These are phyloP conservation scores for Dactylellina leptospora DNA, from an alignment of 2,329 filamentous ascomycete genomes.

Conservation along the genomic window DNA sequence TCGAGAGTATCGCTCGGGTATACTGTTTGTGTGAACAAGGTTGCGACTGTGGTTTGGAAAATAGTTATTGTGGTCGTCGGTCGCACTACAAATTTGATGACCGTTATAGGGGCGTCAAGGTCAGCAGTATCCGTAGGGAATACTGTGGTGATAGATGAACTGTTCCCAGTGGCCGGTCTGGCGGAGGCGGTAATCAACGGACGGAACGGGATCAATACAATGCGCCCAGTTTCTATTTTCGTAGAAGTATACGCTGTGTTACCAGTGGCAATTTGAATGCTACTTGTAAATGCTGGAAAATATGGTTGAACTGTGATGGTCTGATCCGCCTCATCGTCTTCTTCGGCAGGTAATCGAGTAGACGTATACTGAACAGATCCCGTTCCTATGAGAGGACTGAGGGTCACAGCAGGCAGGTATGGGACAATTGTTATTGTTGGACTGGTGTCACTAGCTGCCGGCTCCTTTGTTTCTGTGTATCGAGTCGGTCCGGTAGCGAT, in stretches of 20 bases:
- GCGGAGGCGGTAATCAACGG: background rate
- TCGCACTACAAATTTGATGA: background rate
- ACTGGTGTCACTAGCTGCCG: background rate
- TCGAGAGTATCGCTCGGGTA: background rate
- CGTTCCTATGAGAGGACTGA: no score
- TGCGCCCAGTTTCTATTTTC: background rate
- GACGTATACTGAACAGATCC: no score
- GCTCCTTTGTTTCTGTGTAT: background rate
- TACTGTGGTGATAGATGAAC: background rate
- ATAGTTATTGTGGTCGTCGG: background rate
- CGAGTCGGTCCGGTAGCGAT: background rate
- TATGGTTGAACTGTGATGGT: no score
- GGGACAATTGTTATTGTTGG: background rate
- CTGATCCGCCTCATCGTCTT: no score
- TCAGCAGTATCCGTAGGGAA: background rate
- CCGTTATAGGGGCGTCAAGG: background rate
- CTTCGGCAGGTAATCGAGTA: no score
- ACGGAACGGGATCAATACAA: background rate
- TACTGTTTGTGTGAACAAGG: background rate
- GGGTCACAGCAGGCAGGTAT: no score
- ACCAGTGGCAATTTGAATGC: background rate
- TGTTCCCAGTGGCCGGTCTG: background rate
- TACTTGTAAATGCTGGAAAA: background rate
- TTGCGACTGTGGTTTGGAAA: no score
- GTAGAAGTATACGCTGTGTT: no score